Conservation (phyloP, 2,329 filamentous ascomycete species). For the Podosphaera aphanis region DNA sequence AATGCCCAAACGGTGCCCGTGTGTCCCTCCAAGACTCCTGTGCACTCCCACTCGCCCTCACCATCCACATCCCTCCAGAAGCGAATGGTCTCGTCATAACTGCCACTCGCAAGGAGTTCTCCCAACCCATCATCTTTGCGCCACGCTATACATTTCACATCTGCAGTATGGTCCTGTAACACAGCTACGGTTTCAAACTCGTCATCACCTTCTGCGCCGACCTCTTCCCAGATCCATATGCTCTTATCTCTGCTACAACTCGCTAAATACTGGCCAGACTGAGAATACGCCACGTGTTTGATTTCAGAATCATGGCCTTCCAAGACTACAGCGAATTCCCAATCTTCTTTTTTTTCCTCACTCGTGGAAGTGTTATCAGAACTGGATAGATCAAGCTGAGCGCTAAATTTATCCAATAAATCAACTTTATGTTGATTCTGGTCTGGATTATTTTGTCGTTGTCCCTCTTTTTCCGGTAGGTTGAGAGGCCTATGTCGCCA, state of each 20-base stretch:
- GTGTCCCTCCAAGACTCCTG: constrained; percentile 58
- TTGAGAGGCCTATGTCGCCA: constrained; percentile 28
- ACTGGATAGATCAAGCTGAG: not conserved
- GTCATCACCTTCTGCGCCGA: constrained; percentile 56
- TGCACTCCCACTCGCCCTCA: constrained; percentile 4
- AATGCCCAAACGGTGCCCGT: constrained; percentile 74
- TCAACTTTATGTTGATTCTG: no score
- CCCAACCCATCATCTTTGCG: constrained; percentile 43
- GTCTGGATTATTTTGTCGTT: not conserved
- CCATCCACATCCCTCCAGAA: constrained; percentile 31
- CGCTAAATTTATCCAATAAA: not conserved
- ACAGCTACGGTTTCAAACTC: constrained; percentile 95
- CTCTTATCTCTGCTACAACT: constrained; percentile 83
- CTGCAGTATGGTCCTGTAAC: constrained; percentile 77
- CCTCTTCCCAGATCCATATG: constrained; percentile 97
- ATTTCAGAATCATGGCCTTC: constrained; percentile 93
- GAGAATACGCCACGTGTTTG: constrained; percentile 53
- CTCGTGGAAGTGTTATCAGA: constrained; percentile 22
- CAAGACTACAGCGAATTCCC: constrained; percentile 76
- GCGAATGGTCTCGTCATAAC: constrained; percentile 79
- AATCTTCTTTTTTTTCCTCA: constrained; percentile 38
- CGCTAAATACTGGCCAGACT: constrained; percentile 55
- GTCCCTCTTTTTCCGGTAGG: not conserved
- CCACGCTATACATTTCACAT: constrained; percentile 89
- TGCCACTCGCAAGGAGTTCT: constrained; percentile 67